Base-by-base conservation (phyloP, 2,329 filamentous ascomycete species). In the Arachnomyces sp. region DNA sequence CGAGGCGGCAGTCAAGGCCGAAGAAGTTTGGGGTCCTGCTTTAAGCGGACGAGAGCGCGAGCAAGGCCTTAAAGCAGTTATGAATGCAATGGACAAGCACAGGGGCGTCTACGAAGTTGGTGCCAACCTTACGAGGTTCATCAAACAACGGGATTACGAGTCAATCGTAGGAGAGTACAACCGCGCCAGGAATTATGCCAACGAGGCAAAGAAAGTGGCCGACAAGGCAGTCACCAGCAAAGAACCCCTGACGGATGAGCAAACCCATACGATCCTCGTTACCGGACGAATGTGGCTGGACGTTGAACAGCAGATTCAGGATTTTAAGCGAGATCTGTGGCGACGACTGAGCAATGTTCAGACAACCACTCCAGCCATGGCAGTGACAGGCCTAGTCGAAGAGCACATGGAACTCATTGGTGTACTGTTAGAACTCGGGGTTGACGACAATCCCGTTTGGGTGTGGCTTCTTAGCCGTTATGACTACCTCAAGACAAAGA, bases 11-110 rank as follows among this genome's bases (percentile, higher is more conserved):
- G 84, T 88, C 45, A 95, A 95, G 62, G 92, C 90, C 0, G 88
- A 96, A 61, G 92, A 98, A 55, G 84, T 98, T 7, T 98, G 93
- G 89, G 92, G 92, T 0, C 92, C 92, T 2, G 90, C 92, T 1
- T 65, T 98, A 29, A 87, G 88, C 30, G 92, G 92, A 3, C 79
- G 86, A 18, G 89, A 96, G 53, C 88, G 90, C 56, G 92, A 96
- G 55, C 84, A 89, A 56, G 82, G 82, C 46, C 71, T 98, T 40
- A 93, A 89, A 60, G 74, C 77, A 0, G 78, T 95, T 7, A 73
- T 88, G 15, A 74, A 75, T 7, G 80, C 82, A 11, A 72, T 98
- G 35, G 83, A 92, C 46, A 79, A 79, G 46, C 84, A 92, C 59
- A 82, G 81, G 44, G 82, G 84, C 28, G 79, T 92, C 36, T 84